phyloP scores from a whole-genome alignment of 768 basidiomycete genomes.

The Royoungia palumana region DNA sequence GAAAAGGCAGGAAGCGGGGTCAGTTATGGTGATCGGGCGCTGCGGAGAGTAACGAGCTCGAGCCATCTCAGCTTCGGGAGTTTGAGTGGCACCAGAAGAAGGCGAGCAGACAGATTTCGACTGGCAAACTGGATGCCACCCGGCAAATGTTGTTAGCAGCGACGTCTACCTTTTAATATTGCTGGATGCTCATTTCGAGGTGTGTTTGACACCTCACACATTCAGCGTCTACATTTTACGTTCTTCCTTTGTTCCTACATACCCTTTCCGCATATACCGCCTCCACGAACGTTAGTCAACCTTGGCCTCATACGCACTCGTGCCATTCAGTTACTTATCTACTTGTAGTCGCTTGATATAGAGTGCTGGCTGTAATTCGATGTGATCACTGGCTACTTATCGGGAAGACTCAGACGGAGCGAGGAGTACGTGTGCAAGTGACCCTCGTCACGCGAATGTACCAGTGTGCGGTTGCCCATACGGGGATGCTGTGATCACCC shows the following conservation, averaged over 20 bases:
- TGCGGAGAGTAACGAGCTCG: conserved; percentile 88
- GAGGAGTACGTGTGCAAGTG: not conserved
- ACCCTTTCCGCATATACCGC: conserved; percentile 25
- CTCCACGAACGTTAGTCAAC: conserved; percentile 6
- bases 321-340: conserved; percentile 18
- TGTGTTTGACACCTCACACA: conserved; percentile 10
- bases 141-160: conserved; percentile 62
- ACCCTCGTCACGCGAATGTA: conserved; percentile 3
- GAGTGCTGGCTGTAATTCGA: conserved; percentile 14
- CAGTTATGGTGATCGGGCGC: conserved; percentile 91
- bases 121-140: conserved; percentile 58
- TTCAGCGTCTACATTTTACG: conserved; percentile 11
- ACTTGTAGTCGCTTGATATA: conserved; percentile 21
- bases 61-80: conserved; percentile 86
- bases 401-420: not conserved
- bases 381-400: conserved; percentile 1
- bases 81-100: conserved; percentile 63
- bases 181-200: conserved; percentile 4
- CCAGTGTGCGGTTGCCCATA: not conserved
- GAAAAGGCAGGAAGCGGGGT: conserved; percentile 95
- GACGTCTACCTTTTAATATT: not conserved
- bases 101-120: conserved; percentile 55
- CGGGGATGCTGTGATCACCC: not conserved
- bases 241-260: conserved; percentile 11
- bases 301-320: conserved; percentile 11